phyloP scores from a whole-genome alignment of 768 basidiomycete genomes.

The Cystoderma amianthinum region DNA sequence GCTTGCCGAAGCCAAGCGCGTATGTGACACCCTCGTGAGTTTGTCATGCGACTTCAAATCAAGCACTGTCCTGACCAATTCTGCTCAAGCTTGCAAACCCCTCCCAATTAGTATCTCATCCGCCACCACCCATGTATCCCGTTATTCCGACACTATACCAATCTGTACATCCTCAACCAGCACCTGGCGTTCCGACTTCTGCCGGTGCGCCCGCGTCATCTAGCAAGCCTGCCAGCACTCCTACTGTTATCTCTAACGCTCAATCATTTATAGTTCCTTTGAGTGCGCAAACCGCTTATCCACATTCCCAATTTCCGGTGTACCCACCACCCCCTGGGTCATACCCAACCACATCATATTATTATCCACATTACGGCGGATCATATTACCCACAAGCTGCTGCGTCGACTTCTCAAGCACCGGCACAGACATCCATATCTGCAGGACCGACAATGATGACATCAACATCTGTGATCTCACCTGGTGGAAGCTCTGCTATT shows the following conservation, averaged over 20 bases:
- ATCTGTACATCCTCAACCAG: constrained; percentile 14
- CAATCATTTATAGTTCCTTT: constrained; percentile 70
- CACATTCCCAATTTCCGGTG: constrained; percentile 37
- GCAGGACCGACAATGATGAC: constrained; percentile 10
- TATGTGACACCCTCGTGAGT: constrained; percentile 70
- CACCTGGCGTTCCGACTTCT: constrained; percentile 20
- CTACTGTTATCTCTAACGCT: constrained; percentile 60
- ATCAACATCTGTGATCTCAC: constrained; percentile 14
- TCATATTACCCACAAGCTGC: constrained; percentile 11
- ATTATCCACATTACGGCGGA: constrained; percentile 27
- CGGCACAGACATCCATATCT: constrained; percentile 8
- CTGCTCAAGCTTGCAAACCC: constrained; percentile 63
- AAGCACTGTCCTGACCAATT: constrained; percentile 4
- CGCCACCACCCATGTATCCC: constrained; percentile 55
- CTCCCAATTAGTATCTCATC: constrained; percentile 55
- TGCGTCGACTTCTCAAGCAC: constrained; percentile 8
- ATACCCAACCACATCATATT: constrained; percentile 62
- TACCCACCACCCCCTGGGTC: constrained; percentile 27
- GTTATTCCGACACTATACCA: constrained; percentile 36
- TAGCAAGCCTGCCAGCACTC: constrained; percentile 17
- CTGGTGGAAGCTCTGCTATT: no score
- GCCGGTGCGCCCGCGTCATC: constrained; percentile 19
- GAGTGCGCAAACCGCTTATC: constrained; percentile 39
- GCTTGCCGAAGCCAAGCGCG: constrained; percentile 70
- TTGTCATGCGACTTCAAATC: no score